Evolutionary conservation across 768 basidiomycete genomes (phyloP), one percentile per base, ranked within the genome.

Genomic region (Heimioporus sp.): DNA sequence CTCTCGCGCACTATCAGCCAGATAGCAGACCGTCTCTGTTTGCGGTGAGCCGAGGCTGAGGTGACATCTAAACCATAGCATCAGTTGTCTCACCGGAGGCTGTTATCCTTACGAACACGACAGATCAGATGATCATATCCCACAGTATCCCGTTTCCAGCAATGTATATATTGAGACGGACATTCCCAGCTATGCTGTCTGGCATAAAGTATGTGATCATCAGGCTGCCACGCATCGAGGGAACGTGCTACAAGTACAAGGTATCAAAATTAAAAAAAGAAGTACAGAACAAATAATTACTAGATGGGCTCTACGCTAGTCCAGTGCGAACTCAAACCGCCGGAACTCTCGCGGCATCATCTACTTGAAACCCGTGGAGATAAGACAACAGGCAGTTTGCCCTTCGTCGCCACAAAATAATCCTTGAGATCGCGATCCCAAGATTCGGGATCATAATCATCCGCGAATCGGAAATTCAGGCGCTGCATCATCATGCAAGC

Each of bases 401-500:
- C 73, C 46, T 69, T 73, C 30, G 58, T 65, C 34, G 70, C 53
- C 30, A 76, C 72, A 34, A 75, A 73, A 54, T 63, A 70, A 44
- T 76, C 75, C 54, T 67, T 68, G 32, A 76, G 57, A 28, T 66
- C 66, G 17, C 55, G 60, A 31, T 68, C 67, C 72, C 72, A 75
- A 15, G 53, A 57, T 34, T 56, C 40, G 17, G 60, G 62, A 40
- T 71, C 65, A 47, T 69, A 77, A 28, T 70, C 73, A 16, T 72
- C 67, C 10, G 65, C 71, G 48, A 76, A 71, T 41, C 61, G 62
- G 50, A 79, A 60, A 32, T 79, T 69, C 46, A 79, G 67, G 31
- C 62, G 66, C 46, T 72, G 74, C 59, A 79, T 62, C 54, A 77
- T 58, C 46, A 61, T 53, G 51, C 70, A 68, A 11, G 74, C 53